Evolutionary conservation across 257 asterid genomes (phyloP).

Genomic region (Craterostigma plantagineum): DNA sequence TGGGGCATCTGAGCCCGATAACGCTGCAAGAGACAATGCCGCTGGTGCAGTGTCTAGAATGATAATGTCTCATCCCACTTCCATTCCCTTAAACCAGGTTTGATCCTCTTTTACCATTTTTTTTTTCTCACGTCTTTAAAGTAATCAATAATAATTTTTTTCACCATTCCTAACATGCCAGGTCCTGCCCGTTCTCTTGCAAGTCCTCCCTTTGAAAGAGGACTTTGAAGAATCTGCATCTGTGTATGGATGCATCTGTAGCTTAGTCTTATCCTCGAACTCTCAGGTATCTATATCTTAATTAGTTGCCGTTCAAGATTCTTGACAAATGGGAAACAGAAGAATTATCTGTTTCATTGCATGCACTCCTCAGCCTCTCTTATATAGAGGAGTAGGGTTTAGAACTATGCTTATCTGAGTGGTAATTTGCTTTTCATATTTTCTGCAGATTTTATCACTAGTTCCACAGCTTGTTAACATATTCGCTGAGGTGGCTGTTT

Average conservation of each 20-base stretch:
- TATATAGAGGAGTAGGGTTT: too few species aligned
- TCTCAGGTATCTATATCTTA: conserved; percentile 40
- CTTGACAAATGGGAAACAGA: too few species aligned
- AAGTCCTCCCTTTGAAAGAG: conserved; percentile 90
- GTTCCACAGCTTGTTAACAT: conserved; percentile 78
- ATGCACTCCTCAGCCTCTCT: conserved; percentile 2
- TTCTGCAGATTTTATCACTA: conserved; percentile 47
- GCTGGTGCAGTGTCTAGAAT: conserved; percentile 99
- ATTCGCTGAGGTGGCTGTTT: conserved; percentile 75
- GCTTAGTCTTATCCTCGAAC: conserved; percentile 75
- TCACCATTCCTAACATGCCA: conserved; percentile 8
- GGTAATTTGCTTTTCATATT: conserved; percentile 7
- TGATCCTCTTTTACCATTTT: not conserved
- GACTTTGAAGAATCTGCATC: conserved; percentile 75
- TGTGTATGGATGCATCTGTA: conserved; percentile 79
- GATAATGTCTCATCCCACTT: conserved; percentile 77
- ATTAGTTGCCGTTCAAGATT: conserved; percentile 4
- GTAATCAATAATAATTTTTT: conserved; percentile 3
- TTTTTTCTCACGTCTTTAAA: not conserved
- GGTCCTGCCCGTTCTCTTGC: conserved; percentile 83
- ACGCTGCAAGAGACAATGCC: conserved; percentile 94
- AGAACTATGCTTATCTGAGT: too few species aligned
- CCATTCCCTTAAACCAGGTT: conserved; percentile 83
- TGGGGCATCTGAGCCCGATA: conserved; percentile 82
- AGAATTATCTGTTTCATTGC: conserved; percentile 4